These are phyloP conservation scores for Thinopyrum obtusiflorum DNA, from an alignment of 202 grass and related monocot species.

Conservation along the genomic window DNA sequence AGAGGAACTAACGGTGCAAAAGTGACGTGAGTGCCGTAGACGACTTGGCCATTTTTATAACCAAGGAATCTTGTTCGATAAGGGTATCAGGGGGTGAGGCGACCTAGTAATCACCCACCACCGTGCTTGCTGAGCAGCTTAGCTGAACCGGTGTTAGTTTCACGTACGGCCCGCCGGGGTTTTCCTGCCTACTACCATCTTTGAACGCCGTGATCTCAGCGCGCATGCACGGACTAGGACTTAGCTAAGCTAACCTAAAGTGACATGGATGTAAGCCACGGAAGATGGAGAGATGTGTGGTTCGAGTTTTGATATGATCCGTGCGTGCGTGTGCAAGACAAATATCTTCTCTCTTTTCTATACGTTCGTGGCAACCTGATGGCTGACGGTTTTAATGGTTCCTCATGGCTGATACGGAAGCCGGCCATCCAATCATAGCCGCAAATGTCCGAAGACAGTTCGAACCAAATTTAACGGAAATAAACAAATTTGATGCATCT, in stretches of 20 bases:
- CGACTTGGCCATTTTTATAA: neutral
- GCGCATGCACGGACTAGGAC: neutral
- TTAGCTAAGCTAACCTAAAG: neutral
- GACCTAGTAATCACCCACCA: slow-evolving; percentile 29
- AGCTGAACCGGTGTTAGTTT: neutral
- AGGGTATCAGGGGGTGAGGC: neutral
- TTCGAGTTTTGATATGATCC: no score
- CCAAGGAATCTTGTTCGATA: slow-evolving; percentile 28
- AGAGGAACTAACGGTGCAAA: slow-evolving; percentile 27
- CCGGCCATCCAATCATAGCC: no score
- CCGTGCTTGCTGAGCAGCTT: neutral
- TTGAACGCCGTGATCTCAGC: neutral
- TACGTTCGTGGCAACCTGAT: no score
- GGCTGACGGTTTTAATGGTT: no score
- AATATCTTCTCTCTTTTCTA: no score
- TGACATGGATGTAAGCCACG: neutral
- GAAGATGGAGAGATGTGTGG: neutral
- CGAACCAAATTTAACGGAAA: no score
- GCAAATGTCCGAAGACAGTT: no score
- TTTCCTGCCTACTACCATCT: neutral
- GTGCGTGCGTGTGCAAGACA: no score
- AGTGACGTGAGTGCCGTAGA: slow-evolving; percentile 19
- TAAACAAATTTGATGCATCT: no score
- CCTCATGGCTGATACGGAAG: no score
- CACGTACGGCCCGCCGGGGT: neutral